Evolutionary conservation across 2,329 filamentous ascomycete genomes (phyloP).

Genomic region (Zasmidium angulare): DNA sequence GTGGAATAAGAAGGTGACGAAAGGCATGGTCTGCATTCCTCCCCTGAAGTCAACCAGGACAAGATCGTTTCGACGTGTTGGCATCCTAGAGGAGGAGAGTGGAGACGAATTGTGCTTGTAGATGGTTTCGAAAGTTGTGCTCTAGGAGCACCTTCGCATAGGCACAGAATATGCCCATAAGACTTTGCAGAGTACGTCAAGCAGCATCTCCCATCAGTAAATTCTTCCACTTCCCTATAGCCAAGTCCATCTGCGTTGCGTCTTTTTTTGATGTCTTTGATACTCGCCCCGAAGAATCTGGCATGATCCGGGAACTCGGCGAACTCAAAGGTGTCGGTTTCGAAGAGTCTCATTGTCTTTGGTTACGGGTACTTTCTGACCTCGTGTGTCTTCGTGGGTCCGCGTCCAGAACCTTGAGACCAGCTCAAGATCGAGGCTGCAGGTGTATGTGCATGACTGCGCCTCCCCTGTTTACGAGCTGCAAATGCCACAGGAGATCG

Average conservation of each 20-base stretch:
- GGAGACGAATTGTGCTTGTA: conserved; percentile 2
- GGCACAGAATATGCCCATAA: too few species aligned
- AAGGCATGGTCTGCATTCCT: not conserved
- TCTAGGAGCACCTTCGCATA: too few species aligned
- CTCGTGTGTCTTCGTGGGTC: too few species aligned
- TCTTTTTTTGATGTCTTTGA: conserved; percentile 5
- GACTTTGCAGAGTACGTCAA: too few species aligned
- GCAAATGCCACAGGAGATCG: too few species aligned
- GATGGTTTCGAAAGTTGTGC: too few species aligned
- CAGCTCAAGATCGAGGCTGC: too few species aligned
- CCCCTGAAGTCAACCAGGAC: not conserved
- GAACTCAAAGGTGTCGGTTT: conserved; percentile 6
- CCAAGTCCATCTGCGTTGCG: conserved; percentile 1
- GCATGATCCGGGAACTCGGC: not conserved
- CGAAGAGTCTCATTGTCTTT: conserved; percentile 7
- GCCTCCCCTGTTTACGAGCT: too few species aligned
- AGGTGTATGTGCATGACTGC: too few species aligned
- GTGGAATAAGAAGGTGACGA: not conserved
- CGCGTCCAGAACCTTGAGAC: too few species aligned
- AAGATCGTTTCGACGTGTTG: not conserved
- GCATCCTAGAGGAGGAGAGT: not conserved
- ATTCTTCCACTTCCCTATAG: conserved; percentile 9
- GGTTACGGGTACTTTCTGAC: too few species aligned
- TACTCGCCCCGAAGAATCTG: not conserved
- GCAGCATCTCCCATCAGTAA: too few species aligned